These are phyloP conservation scores for Trypanosoma avium DNA, from an alignment of 208 protist species.

Conservation along the genomic window DNA sequence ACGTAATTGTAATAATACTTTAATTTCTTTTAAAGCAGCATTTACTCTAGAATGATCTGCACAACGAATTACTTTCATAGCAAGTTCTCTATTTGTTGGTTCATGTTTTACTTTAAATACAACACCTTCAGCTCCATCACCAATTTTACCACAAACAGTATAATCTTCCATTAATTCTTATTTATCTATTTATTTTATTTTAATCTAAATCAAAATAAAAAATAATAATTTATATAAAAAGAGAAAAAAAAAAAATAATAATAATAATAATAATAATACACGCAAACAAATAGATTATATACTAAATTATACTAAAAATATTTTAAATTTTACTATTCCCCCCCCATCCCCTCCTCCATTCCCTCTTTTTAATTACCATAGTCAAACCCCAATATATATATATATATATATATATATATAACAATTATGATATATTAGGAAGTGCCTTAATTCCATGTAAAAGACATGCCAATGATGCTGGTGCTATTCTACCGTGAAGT, in stretches of 20 bases:
- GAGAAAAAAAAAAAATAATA: not conserved
- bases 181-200: not conserved
- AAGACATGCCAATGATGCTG: slow-evolving; percentile 30
- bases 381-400: not conserved
- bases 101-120: slow-evolving; percentile 75
- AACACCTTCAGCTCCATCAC: slow-evolving; percentile 74
- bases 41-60: slow-evolving; percentile 64
- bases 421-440: no score
- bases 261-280: not conserved
- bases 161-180: slow-evolving; percentile 77
- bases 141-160: slow-evolving; percentile 55
- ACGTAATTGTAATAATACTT: slow-evolving; percentile 73
- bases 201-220: not conserved
- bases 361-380: not conserved
- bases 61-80: slow-evolving; percentile 87
- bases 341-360: not conserved
- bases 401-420: not conserved
- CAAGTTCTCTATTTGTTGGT: slow-evolving; percentile 49
- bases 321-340: not conserved
- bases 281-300: no score
- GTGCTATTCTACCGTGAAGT: slow-evolving; percentile 31
- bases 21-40: slow-evolving; percentile 83
- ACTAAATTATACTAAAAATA: not conserved
- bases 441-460: slow-evolving; percentile 29
- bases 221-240: not conserved